Base-by-base conservation (phyloP, 2,329 filamentous ascomycete genomes). In the Chalaropsis thielavioides region DNA sequence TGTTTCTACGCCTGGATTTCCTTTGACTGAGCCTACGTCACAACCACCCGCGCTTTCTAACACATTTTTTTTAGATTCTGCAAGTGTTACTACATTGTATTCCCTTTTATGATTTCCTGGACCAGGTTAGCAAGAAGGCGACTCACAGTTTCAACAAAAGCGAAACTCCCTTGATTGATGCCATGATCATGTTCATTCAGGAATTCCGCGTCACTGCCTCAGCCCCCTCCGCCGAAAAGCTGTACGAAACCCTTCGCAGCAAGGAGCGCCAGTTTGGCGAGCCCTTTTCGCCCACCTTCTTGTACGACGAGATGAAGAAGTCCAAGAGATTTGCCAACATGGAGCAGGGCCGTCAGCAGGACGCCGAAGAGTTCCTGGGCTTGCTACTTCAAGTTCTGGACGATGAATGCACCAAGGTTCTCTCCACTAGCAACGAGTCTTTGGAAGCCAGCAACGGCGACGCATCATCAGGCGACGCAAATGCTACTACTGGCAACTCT, bases 181-280 rank as follows among this genome's bases (percentile, higher is more conserved):
- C 92, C 24, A 91, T 97, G 89, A 94, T 97, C 71, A 88, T 95
- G 84, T 96, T 97, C 73, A 88, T 96, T 84, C 85, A 86, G 69
- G 94, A 97, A 74, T 97, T 94, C 76, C 87, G 87, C 68, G 80
- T 91, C 35, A 89, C 96, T 69, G 88, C 90, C 72, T 87, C 89
- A n/a, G 88, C 89, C 5, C 77, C 80, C 1, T 87, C 88, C 2
- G 79, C 84, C 46, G 90, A 95, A 35, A 83, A 89, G 73, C 78
- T 97, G 63, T 84, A 83, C 64, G 79, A 86, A 69, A 80, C 83
- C 44, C 77, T 97, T 63, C 95, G 94, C 75, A 85, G 81, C 44
- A 87, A 88, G 67, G 90, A 96, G 70, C 80, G 96, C 74, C 85
- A 91, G 69, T 95, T 91, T 72, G 94, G 94, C 54, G 91, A 96